Evolutionary conservation across 129 eudicot genomes (phyloP).

Genomic region (Glebionis coronaria): DNA sequence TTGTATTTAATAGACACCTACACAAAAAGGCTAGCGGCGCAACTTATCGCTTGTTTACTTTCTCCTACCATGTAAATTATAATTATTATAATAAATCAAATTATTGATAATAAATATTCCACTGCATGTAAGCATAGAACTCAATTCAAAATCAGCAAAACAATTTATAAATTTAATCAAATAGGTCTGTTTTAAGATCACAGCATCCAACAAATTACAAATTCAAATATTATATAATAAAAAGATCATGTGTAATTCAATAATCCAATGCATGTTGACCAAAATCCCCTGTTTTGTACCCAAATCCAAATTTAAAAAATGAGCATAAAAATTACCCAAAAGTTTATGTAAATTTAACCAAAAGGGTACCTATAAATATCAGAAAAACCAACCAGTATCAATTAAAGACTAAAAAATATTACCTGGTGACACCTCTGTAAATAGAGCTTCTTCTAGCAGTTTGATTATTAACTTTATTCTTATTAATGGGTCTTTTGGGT

Average conservation of each 20-base stretch:
- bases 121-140: slow-evolving; percentile 31
- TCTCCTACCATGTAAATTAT: no score
- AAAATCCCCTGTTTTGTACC: slow-evolving; percentile 17
- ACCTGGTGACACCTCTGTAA: slow-evolving; percentile 97
- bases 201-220: no score
- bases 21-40: no score
- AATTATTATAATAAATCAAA: no score
- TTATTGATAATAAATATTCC: not conserved
- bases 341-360: slow-evolving; percentile 6
- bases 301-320: slow-evolving; percentile 18
- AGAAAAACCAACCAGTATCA: not conserved
- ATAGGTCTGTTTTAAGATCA: no score
- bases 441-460: slow-evolving; percentile 71
- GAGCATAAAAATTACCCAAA: not conserved
- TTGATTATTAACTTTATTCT: slow-evolving; percentile 7
- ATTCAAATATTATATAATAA: no score
- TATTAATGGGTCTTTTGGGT: slow-evolving; percentile 35
- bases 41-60: no score
- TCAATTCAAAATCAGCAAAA: not conserved
- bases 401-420: not conserved
- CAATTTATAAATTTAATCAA: no score
- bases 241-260: no score
- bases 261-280: slow-evolving; percentile 32
- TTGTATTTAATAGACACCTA: no score
- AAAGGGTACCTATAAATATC: not conserved